Percentiles rank a stretch among this genome's conserved stretches.
phyloP scores from a whole-genome alignment of 805 yeast species.

The Geotrichum ghanense region DNA sequence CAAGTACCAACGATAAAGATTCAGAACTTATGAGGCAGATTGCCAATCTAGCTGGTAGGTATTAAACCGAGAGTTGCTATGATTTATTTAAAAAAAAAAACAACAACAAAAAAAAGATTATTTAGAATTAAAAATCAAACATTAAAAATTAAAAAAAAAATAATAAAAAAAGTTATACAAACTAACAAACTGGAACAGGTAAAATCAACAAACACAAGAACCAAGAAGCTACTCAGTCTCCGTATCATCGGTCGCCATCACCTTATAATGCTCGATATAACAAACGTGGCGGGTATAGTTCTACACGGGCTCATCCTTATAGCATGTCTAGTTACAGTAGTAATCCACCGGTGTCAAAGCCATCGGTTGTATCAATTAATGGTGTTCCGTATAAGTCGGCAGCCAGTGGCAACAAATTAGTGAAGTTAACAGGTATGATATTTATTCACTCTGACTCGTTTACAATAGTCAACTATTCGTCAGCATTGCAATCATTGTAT shows the following conservation, averaged over 20 bases:
- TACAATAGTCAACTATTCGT: no score
- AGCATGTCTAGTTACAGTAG: background rate
- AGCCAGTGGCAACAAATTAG: background rate
- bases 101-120: no score
- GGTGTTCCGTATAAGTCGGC: background rate
- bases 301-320: background rate
- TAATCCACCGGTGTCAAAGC: background rate
- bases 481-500: no score
- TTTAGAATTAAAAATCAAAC: no score
- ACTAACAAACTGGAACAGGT: no score
- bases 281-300: background rate
- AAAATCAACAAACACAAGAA: background rate
- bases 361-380: background rate
- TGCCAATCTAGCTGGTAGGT: background rate
- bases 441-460: no score
- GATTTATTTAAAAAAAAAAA: no score
- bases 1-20: background rate
- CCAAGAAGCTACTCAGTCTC: background rate
- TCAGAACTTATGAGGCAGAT: background rate
- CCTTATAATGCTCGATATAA: background rate
- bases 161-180: no score
- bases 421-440: background rate
- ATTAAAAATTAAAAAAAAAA: no score
- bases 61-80: no score
- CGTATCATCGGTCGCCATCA: background rate